A percentile compares a stretch with the other conserved stretches of the same genome.
These are phyloP conservation scores for Nicotiana obtusifolia DNA, from an alignment of 257 asterid species.

Conservation along the genomic window DNA sequence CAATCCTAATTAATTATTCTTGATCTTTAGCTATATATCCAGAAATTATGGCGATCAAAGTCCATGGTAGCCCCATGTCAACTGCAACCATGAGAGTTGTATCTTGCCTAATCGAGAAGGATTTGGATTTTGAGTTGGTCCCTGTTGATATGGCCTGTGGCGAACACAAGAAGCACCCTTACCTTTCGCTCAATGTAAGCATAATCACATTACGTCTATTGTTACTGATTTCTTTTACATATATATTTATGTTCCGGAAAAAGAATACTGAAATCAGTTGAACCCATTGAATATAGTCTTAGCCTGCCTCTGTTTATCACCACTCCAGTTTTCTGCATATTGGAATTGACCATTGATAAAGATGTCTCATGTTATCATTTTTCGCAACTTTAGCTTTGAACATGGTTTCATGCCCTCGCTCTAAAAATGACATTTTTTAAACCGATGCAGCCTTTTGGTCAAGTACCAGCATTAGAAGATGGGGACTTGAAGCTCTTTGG, in stretches of 20 bases:
- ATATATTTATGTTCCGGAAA: background rate
- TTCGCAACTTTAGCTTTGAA: background rate
- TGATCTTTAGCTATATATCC: background rate
- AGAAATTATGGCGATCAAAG: slow-evolving; percentile 40
- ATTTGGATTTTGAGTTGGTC: slow-evolving; percentile 35
- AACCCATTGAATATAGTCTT: too few species aligned
- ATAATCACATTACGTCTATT: background rate
- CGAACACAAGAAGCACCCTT: slow-evolving; percentile 51
- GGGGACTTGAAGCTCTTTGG: slow-evolving; percentile 48
- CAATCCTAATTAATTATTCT: background rate
- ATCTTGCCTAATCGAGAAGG: slow-evolving; percentile 43
- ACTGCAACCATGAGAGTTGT: slow-evolving; percentile 36
- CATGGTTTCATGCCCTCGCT: background rate
- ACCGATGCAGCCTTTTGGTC: slow-evolving; percentile 43
- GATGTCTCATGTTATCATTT: background rate
- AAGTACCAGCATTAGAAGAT: slow-evolving; percentile 41
- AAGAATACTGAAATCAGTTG: background rate
- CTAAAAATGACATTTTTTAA: background rate
- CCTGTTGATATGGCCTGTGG: slow-evolving; percentile 28
- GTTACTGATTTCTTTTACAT: background rate
- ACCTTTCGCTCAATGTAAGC: slow-evolving; percentile 44
- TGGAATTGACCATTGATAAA: background rate
- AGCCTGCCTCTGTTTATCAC: background rate
- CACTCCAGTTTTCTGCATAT: background rate
- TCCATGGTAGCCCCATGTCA: slow-evolving; percentile 33